Conservation (phyloP, 1,284 basidiomycete genomes). For the Porogramme epimiltina region DNA sequence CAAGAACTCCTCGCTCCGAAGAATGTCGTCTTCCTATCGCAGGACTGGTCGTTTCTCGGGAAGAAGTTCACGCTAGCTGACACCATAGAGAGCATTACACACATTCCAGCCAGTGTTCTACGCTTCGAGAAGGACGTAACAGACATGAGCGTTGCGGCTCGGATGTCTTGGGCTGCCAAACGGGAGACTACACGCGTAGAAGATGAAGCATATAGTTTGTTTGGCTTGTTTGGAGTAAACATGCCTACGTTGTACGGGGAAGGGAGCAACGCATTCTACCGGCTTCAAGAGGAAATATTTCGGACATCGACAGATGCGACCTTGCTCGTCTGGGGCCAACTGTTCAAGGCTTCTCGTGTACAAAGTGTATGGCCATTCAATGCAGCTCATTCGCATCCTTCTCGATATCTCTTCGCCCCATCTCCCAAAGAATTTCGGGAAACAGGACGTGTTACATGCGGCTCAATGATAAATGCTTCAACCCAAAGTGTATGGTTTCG, state of each 20-base stretch:
- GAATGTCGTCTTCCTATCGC: slow-evolving; percentile 7
- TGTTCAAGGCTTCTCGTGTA: not conserved
- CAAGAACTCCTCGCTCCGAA: slow-evolving; percentile 13
- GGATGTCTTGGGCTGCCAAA: slow-evolving; percentile 14
- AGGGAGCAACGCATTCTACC: slow-evolving; percentile 10
- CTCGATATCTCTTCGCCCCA: not conserved
- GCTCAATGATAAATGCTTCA: not conserved
- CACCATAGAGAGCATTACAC: slow-evolving; percentile 1
- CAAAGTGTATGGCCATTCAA: not conserved
- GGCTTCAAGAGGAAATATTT: slow-evolving; percentile 14
- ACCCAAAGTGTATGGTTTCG: not conserved
- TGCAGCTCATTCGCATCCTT: not conserved
- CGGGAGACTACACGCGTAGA: slow-evolving; percentile 9
- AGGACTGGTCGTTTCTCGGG: slow-evolving; percentile 7
- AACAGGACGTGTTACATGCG: not conserved
- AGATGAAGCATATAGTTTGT: slow-evolving; percentile 12
- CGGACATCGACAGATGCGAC: slow-evolving; percentile 4
- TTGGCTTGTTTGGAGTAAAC: slow-evolving; percentile 12
- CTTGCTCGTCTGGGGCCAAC: slow-evolving; percentile 10
- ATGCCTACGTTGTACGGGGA: slow-evolving; percentile 15
- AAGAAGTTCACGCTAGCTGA: slow-evolving; percentile 5
- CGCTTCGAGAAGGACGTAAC: not conserved
- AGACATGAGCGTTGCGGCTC: slow-evolving; percentile 7
- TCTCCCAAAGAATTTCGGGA: not conserved
- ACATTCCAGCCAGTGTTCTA: slow-evolving; percentile 5